Base-by-base conservation (phyloP, 202 grass and related monocot genomes). In the Schoenoplectus tabernaemontani region DNA sequence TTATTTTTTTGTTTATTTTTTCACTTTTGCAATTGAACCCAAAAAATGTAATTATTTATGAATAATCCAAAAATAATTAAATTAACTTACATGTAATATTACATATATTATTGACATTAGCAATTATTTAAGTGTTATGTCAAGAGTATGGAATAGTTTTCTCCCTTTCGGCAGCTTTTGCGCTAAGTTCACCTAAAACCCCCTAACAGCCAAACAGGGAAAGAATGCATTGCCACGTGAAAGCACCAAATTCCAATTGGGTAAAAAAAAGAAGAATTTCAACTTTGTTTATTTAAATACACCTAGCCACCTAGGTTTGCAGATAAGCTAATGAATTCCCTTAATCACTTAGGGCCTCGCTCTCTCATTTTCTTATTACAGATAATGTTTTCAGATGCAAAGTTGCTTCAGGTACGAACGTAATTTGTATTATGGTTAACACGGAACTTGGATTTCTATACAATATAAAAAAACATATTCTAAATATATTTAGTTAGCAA, bases 181-280 rank as follows among this genome's bases (percentile, higher is more conserved):
- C 58, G 51, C 39, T 11, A 32, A 64, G 59, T 64, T 51, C 24
- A 80, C 24, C n/a, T n/a, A 63, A 80, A 50, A 8, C 2, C 13
- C 17, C 13, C 47, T n/a, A n/a, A n/a, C n/a, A n/a, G n/a, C n/a
- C n/a, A n/a, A 1, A 16, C 2, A n/a, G 12, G 3, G 23, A 64
- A 63, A 19, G 4, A 68, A 81, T 88, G 86, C 87, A 83, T 64
- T 67, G 9, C 77, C 93, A 84, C 82, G 82, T 88, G 93, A 92
- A 90, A 87, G 86, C 84, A 76, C n/a, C n/a, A n/a, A n/a, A n/a
- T n/a, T n/a, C 57, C 76, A 74, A 80, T 70, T 81, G 77, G 78
- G 70, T 57, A 68, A 68, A 69, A 56, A 69, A 56, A 39, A 80
- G 67, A 72, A 81, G 78, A 88, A 92, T 90, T 88, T 60, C 39